Base-by-base conservation (phyloP, 768 basidiomycete species). In the Hydnomerulius pinastri region DNA sequence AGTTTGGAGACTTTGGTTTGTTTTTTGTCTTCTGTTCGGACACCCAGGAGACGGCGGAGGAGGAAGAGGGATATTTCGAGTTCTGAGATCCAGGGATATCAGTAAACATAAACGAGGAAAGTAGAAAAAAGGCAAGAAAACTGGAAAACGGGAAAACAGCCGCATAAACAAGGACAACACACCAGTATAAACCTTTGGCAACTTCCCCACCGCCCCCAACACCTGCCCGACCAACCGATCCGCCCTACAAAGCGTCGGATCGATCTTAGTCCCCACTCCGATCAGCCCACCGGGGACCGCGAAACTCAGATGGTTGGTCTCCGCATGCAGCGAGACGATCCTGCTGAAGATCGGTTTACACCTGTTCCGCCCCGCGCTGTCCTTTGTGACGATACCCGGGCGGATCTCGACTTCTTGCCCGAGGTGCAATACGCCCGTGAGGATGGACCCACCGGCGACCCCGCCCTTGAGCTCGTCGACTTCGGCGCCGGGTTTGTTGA, bases 11-110 rank as follows among this genome's bases (percentile, higher is more conserved):
- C 91, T 71, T 94, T 99, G 18, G 97, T 97, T 68, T 95, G 92
- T 70, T 98, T 99, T 77, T 95, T 97, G 75, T 98, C 97, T 71
- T 98, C 96, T 20, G 94, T 93, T 71, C 95, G 94, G 55, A 99
- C 97, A 67, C 97, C 96, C n/a, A 98, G 82, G 46, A 98, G 74
- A 52, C 97, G 85, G 53, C 97, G 90, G 28, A 99, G 87, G 27
- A 98, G 76, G 86, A 98, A 99, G 59, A 95, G 77, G 60, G 84
- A 90, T 66, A 95, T 93, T 70, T 95, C 92, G 47, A 95, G 78
- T 70, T 95, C 93, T 92, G 51, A n/a, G n/a, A n/a, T 43, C 12
- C 11, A 7, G 9, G 10, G 11, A 11, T 2, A n/a, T 29, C 4
- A 30, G 24, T 25, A 18, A 15, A 4, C 29, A 20, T 30, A 25